A percentile compares a stretch with the other conserved stretches of the same genome.
phyloP scores from a whole-genome alignment of 2,329 filamentous ascomycete genomes.

The Fusarium penzigii region DNA sequence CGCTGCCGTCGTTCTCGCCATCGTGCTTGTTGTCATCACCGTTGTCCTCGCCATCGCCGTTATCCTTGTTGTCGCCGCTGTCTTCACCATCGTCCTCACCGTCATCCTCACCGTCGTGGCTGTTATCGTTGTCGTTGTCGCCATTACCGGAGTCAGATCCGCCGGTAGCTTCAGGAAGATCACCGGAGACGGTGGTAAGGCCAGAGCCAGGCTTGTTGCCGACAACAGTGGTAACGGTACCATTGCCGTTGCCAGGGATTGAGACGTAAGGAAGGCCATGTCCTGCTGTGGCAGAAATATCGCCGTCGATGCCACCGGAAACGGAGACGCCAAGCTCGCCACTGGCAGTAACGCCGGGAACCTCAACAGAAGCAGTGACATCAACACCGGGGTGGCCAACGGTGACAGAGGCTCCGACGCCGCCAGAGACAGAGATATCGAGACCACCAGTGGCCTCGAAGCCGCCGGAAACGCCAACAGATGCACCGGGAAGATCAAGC shows the following conservation, averaged over 20 bases:
- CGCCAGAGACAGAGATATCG: background rate
- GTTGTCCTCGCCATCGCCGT: too few relatives aligned
- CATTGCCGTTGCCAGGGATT: conserved; percentile 7
- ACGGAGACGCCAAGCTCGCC: background rate
- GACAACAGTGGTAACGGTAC: conserved; percentile 12
- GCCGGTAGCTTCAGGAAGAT: background rate
- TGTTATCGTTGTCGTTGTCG: too few relatives aligned
- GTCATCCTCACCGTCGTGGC: too few relatives aligned
- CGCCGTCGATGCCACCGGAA: conserved; percentile 10
- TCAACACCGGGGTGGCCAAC: too few relatives aligned
- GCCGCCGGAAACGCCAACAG: background rate
- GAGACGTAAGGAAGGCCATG: too few relatives aligned
- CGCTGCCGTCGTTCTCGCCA: too few relatives aligned
- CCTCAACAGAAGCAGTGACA: background rate
- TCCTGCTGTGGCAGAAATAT: conserved; percentile 1
- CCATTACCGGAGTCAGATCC: too few relatives aligned
- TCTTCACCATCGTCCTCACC: too few relatives aligned
- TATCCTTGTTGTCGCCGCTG: too few relatives aligned
- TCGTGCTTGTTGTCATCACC: too few relatives aligned
- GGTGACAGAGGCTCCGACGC: background rate
- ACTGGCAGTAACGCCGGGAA: background rate
- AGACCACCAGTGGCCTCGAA: too few relatives aligned
- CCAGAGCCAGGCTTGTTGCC: background rate
- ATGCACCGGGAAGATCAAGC: background rate
- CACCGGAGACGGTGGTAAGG: background rate